Percentiles rank a stretch among this genome's conserved stretches.
These are phyloP conservation scores for Tetrahymena malaccensis DNA, from an alignment of 73 alveolate species.

Conservation along the genomic window DNA sequence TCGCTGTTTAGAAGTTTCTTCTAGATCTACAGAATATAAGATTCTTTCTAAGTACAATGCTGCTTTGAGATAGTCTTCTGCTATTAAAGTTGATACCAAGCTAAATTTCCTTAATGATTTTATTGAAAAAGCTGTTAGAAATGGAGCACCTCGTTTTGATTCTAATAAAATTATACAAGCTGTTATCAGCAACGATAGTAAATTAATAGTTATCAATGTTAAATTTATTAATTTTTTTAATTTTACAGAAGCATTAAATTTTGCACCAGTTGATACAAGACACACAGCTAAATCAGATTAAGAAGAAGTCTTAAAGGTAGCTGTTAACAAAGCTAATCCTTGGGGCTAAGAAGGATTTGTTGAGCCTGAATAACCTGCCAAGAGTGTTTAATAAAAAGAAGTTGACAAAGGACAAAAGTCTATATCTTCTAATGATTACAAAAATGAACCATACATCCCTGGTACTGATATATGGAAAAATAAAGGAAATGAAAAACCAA, in stretches of 20 bases:
- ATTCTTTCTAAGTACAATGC: constrained; percentile 34
- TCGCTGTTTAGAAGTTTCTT: background rate
- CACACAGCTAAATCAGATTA: background rate
- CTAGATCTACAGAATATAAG: constrained; percentile 18
- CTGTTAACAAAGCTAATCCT: background rate
- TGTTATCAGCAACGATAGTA: constrained; percentile 12
- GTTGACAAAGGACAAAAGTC: background rate
- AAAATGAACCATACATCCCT: background rate
- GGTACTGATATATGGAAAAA: background rate
- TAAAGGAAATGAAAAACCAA: background rate
- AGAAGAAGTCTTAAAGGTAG: background rate
- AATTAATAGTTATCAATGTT: background rate
- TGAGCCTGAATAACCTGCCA: background rate
- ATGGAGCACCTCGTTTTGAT: constrained; percentile 26
- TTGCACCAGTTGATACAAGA: background rate
- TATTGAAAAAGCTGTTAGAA: background rate
- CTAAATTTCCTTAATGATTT: constrained; percentile 8
- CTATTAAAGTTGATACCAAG: constrained; percentile 9
- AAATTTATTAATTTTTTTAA: background rate
- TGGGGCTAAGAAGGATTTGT: background rate
- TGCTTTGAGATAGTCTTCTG: constrained; percentile 15
- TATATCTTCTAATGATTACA: background rate
- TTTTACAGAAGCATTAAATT: background rate
- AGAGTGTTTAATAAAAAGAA: background rate
- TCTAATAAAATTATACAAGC: constrained; percentile 17